Evolutionary conservation across 345 rosid genomes (phyloP).

Genomic region (Salix brachista): DNA sequence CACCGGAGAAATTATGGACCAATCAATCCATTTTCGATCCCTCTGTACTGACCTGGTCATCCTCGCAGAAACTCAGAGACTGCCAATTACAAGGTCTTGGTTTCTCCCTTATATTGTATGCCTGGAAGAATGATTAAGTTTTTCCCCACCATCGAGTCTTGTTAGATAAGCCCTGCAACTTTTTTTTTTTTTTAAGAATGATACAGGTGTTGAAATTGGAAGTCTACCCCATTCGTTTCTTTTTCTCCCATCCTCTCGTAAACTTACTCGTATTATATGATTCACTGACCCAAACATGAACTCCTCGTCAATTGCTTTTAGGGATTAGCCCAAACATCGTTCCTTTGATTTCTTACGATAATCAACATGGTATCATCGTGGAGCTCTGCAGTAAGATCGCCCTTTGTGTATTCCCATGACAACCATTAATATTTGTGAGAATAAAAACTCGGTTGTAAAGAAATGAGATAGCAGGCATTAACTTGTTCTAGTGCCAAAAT

Average conservation of each 20-base stretch:
- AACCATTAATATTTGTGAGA: not conserved
- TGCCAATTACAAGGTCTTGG: slow-evolving; percentile 60
- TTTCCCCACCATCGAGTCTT: slow-evolving; percentile 7
- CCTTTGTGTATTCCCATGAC: not conserved
- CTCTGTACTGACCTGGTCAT: slow-evolving; percentile 31
- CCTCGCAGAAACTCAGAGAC: slow-evolving; percentile 46
- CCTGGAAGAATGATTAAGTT: slow-evolving; percentile 68
- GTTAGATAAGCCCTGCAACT: slow-evolving; percentile 10
- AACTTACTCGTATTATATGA: not conserved
- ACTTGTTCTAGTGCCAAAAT: not conserved
- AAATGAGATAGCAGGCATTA: not conserved
- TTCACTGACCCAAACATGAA: not conserved
- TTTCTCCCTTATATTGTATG: slow-evolving; percentile 59
- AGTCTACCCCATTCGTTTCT: slow-evolving; percentile 10
- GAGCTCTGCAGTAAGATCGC: slow-evolving; percentile 15
- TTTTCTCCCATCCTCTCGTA: not conserved
- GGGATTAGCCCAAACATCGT: not conserved
- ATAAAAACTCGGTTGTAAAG: not conserved
- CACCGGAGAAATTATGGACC: slow-evolving; percentile 37
- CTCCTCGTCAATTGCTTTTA: not conserved
- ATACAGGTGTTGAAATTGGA: slow-evolving; percentile 18
- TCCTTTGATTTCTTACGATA: slow-evolving; percentile 4
- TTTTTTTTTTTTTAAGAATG: not conserved
- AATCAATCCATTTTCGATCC: slow-evolving; percentile 45
- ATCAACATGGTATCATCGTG: not conserved